Evolutionary conservation across 495 filamentous ascomycete species (phyloP), one percentile per base, ranked within the genome.

Genomic region (Penicillium chermesinum): DNA sequence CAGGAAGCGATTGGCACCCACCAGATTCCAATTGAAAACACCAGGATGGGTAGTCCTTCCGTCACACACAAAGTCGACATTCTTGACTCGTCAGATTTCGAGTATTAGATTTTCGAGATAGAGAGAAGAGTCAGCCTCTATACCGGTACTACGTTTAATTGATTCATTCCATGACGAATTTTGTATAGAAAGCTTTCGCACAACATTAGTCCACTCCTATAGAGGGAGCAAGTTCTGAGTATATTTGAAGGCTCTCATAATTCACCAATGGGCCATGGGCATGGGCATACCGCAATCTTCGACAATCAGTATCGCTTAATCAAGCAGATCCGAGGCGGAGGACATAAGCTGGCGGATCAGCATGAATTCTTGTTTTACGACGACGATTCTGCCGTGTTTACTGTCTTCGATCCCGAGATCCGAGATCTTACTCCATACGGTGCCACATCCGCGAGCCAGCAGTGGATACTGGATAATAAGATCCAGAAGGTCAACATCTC

Each of bases 191-290:
- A n/a, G n/a, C n/a, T n/a, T n/a, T n/a, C n/a, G n/a, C n/a, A n/a
- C n/a, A n/a, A n/a, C n/a, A n/a, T n/a, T n/a, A 30, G 52, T 53
- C 30, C 63, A 57, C 2, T 59, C 59, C 1, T 73, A 69, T 61
- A 61, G 40, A 70, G 73, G 32, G 57, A 73, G 35, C 64, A 74
- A 27, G 63, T 74, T 17, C 49, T 76, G 14, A 67, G 67, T 51
- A 65, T 63, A 20, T 77, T 77, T 21, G 70, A 77, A 46, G 74
- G 72, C n/a, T 64, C 67, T 32, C 70, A 74, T 19, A 75, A 74
- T 52, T 58, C 70, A 1, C 65, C 65, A 4, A 71, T 76, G 49
- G 70, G 74, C 3, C 71, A 75, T 46, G 66, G 67, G 0, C 66
- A 74, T 40, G 70, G 71, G 9, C 69, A 73, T 36, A 57, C 66